A percentile compares a stretch with the other conserved stretches of the same genome.
Evolutionary conservation across 345 rosid species (phyloP).

Genomic region (Brassica nigra): DNA sequence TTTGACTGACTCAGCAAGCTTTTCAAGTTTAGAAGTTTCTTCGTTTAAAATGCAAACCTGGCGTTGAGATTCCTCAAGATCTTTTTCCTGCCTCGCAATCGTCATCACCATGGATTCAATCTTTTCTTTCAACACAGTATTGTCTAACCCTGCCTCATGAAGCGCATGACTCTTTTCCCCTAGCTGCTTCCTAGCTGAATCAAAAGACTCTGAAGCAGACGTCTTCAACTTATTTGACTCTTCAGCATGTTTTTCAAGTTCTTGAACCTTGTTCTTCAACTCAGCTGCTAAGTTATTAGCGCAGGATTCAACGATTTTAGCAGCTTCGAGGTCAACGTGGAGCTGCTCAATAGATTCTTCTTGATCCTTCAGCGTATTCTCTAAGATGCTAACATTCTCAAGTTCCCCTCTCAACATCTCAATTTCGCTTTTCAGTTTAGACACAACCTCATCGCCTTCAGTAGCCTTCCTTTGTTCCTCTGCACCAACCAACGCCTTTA

Average conservation of each 20-base stretch:
- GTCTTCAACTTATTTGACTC: conserved; percentile 66
- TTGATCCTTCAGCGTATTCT: conserved; percentile 56
- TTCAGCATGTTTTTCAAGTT: conserved; percentile 58
- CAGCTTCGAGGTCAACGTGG: conserved; percentile 80
- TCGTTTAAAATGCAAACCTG: conserved; percentile 46
- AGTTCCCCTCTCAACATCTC: conserved; percentile 52
- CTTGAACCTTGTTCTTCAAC: conserved; percentile 62
- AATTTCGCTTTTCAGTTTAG: conserved; percentile 55
- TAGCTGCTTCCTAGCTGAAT: conserved; percentile 71
- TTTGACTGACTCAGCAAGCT: conserved; percentile 54
- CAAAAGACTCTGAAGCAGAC: conserved; percentile 81
- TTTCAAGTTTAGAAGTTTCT: conserved; percentile 51
- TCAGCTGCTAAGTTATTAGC: conserved; percentile 67
- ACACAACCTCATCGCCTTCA: conserved; percentile 52
- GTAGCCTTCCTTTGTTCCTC: conserved; percentile 57
- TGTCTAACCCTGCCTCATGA: conserved; percentile 65
- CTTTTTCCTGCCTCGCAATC: conserved; percentile 53
- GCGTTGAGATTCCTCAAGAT: conserved; percentile 66
- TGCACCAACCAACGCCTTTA: conserved; percentile 69
- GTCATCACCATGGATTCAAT: conserved; percentile 69
- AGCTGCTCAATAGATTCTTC: conserved; percentile 72
- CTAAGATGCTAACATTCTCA: conserved; percentile 47
- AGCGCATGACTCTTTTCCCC: conserved; percentile 64
- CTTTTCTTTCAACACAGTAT: conserved; percentile 61
- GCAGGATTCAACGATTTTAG: conserved; percentile 80